A percentile compares a stretch with the other conserved stretches of the same genome.
phyloP scores from a whole-genome alignment of 805 yeast genomes.

The Candida pini region DNA sequence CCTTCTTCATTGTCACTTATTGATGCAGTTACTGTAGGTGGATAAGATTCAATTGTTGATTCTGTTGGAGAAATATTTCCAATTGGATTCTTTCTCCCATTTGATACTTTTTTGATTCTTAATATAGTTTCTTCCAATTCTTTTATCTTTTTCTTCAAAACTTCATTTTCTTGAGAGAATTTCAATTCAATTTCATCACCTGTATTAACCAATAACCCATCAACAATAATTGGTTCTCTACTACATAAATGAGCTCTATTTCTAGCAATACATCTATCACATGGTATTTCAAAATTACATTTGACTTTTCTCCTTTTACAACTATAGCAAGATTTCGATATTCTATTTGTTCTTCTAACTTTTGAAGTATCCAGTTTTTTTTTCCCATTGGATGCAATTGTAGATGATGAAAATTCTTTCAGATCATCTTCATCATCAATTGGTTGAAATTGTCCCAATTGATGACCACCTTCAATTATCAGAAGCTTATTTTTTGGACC shows the following conservation, averaged over 20 bases:
- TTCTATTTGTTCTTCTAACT: constrained; percentile 27
- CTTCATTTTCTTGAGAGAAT: constrained; percentile 25
- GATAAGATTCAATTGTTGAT: background rate
- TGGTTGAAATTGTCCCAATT: too few relatives aligned
- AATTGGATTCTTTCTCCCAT: background rate
- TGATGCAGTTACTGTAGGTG: background rate
- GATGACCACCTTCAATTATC: too few relatives aligned
- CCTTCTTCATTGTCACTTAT: background rate
- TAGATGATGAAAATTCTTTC: too few relatives aligned
- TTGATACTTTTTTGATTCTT: constrained; percentile 4
- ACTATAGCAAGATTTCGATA: constrained; percentile 38
- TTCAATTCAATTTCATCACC: constrained; percentile 19
- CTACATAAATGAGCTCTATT: constrained; percentile 27
- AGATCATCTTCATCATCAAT: too few relatives aligned
- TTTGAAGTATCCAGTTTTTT: constrained; percentile 14
- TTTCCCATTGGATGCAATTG: constrained; percentile 1
- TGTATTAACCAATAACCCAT: constrained; percentile 26
- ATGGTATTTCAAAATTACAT: constrained; percentile 44
- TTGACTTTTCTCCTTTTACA: constrained; percentile 44
- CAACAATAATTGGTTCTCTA: constrained; percentile 30
- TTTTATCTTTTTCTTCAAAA: constrained; percentile 20
- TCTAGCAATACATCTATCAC: constrained; percentile 36
- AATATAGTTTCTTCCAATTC: constrained; percentile 22
- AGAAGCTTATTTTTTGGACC: too few relatives aligned
- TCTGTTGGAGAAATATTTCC: background rate